Base-by-base conservation (phyloP, 352 stramenopile genomes). In the Globisporangium viniferum region DNA sequence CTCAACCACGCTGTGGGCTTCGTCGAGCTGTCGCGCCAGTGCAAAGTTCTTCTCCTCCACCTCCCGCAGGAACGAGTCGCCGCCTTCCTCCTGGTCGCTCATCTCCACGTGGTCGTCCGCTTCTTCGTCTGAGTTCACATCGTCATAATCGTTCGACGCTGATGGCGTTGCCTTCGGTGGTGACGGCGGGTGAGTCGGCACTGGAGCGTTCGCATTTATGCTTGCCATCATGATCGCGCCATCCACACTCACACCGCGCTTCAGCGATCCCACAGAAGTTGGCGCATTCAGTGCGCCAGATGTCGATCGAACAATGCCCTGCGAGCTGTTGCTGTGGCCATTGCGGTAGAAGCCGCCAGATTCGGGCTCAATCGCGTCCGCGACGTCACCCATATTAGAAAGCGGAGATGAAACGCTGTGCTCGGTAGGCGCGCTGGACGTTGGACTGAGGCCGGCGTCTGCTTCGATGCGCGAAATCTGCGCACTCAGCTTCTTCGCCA, bases 21-120 rank as follows among this genome's bases (percentile, higher is more conserved):
- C 83, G 66, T 89, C 83, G 55, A 95, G 77, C 72, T 95, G 86
- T 49, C 86, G 82, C 48, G 88, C 88, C 57, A 95, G 67, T 46
- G 85, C 86, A 82, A 94, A 89, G 79, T 95, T 95, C 73, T 90
- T 88, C 64, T 95, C 86, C 59, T 94, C 84, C 46, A 90, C 75
- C 49, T 91, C 86, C 10, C 86, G 83, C 31, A 95, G 73, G 59
- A 92, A 78, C 18, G 65, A 54, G 20, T 65, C 59, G 27, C 63
- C 63, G 36, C 89, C 74, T 31, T 89, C 76, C 22, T 94, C 88
- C 46, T 67, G 73, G 59, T 94, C 88, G 48, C 73, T 87, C 75
- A 91, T 73, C 41, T 84, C 75, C 63, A 94, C 83, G 5, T 91
- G 84, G 48, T 94, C 88, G 36, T 94, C 88, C 8, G 84, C 87